Evolutionary conservation across 2,329 filamentous ascomycete genomes (phyloP), one percentile per base, ranked within the genome.

Genomic region (Calonectria pteridis): DNA sequence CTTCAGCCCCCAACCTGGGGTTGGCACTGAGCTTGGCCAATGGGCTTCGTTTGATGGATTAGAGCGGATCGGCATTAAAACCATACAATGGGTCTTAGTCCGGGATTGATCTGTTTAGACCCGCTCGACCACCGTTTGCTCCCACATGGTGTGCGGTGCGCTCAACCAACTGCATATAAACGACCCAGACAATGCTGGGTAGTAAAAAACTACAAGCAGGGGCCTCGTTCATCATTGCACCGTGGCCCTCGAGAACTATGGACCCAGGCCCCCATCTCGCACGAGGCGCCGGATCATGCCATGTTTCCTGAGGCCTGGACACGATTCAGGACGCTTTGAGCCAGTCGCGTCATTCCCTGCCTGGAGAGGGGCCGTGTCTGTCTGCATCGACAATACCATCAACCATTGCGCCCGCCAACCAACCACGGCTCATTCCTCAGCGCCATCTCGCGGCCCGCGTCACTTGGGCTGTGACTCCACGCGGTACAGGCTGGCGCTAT

Each of bases 121-220:
- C 75, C 73, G 73, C 66, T 50, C n/a, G 70, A 51, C 62, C 67
- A 66, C 71, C 63, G 75, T 77, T 75, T 70, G 68, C 28, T 63
- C 63, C 72, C 73, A 75, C 69, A 51, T 59, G 67, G 64, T 50
- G 50, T 72, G 67, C 69, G 72, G 71, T 71, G 72, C 59, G 67
- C 68, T 69, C 76, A 71, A 78, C 78, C 79, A 80, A 80, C 79
- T 72, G 79, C 79, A 80, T 80, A 78, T 50, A 63, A 43, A 69
- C 50, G 67, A 69, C 62, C 69, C 49, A 43, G 55, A 50, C 20
- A 71, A 55, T 63, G 67, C 35, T 63, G 71, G 66, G 69, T 37
- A 29, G 72, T 50, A 33, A 65, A 66, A 64, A 53, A 40, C 69
- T 37, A 49, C 71, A 67, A 73, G 51, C 64, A 49, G 46, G 76